Evolutionary conservation across 495 filamentous ascomycete genomes (phyloP).

Genomic region (Penicillium atrosanguineum): DNA sequence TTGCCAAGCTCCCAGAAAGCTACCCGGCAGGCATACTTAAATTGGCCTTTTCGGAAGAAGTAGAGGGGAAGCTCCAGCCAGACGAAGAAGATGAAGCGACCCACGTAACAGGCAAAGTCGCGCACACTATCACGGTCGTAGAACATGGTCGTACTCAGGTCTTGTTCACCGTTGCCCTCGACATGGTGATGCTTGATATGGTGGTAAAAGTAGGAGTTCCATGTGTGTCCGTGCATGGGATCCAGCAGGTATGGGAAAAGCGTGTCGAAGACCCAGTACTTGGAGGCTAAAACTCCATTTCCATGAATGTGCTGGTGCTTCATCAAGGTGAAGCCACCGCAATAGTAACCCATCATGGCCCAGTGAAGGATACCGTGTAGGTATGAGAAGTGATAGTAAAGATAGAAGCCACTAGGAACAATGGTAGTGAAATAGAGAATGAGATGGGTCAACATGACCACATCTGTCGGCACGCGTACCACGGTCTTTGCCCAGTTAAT

Average conservation of each 20-base stretch:
- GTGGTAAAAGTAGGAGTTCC: slow-evolving; percentile 82
- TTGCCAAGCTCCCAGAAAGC: slow-evolving; percentile 56
- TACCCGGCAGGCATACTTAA: slow-evolving; percentile 47
- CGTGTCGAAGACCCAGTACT: slow-evolving; percentile 52
- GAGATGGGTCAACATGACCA: slow-evolving; percentile 75
- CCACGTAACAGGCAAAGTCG: slow-evolving; percentile 66
- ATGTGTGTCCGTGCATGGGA: slow-evolving; percentile 77
- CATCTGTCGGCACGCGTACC: slow-evolving; percentile 61
- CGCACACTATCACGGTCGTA: slow-evolving; percentile 68
- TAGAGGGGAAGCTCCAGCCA: slow-evolving; percentile 76
- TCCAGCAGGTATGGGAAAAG: slow-evolving; percentile 71
- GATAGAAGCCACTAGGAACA: slow-evolving; percentile 61
- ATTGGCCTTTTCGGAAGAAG: slow-evolving; percentile 59
- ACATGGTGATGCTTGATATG: slow-evolving; percentile 85
- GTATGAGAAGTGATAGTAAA: slow-evolving; percentile 65
- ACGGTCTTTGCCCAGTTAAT: slow-evolving; percentile 49
- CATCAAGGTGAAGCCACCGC: slow-evolving; percentile 74
- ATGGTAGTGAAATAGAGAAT: slow-evolving; percentile 67
- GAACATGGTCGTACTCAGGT: slow-evolving; percentile 70
- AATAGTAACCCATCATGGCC: slow-evolving; percentile 59
- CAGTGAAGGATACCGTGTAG: slow-evolving; percentile 62
- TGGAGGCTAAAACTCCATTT: slow-evolving; percentile 59
- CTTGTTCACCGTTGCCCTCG: slow-evolving; percentile 74
- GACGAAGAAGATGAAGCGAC: slow-evolving; percentile 66
- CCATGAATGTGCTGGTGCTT: slow-evolving; percentile 82